Evolutionary conservation across 495 filamentous ascomycete species (phyloP).

Genomic region (Trypethelium eluteriae): DNA sequence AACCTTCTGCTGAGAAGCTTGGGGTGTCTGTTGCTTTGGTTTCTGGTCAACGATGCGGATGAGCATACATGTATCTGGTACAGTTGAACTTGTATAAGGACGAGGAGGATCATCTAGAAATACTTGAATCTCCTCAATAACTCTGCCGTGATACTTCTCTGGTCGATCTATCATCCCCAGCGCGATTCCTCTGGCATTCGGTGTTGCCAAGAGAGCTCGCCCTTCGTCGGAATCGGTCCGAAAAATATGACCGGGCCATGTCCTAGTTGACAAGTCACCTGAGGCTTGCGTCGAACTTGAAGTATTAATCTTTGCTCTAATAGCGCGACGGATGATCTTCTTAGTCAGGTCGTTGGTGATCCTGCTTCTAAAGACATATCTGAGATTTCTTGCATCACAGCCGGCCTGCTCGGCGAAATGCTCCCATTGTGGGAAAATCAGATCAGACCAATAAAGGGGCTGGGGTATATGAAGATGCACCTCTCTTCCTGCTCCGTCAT

Average conservation of each 20-base stretch:
- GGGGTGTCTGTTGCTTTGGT: not conserved
- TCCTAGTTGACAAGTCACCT: not conserved
- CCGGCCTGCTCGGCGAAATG: conserved; percentile 6
- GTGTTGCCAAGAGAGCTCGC: conserved; percentile 8
- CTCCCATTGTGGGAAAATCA: conserved; percentile 9
- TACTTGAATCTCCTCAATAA: conserved; percentile 7
- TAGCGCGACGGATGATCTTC: not conserved
- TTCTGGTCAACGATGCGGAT: conserved; percentile 1
- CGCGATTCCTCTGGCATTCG: conserved; percentile 6
- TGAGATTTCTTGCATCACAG: conserved; percentile 5
- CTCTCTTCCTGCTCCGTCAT: not conserved
- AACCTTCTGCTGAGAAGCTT: conserved; percentile 10
- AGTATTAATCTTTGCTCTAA: conserved; percentile 1
- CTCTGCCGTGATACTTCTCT: not conserved
- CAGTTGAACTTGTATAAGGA: not conserved
- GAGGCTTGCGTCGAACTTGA: conserved; percentile 7
- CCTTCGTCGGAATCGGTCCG: conserved; percentile 9
- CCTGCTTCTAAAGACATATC: conserved; percentile 5
- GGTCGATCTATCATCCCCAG: conserved; percentile 5
- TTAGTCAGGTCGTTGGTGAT: not conserved
- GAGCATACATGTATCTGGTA: not conserved
- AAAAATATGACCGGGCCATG: conserved; percentile 4
- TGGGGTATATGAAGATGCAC: not conserved
- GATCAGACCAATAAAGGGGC: not conserved
- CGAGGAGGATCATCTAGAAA: not conserved